A percentile compares a stretch with the other conserved stretches of the same genome.
phyloP scores from a whole-genome alignment of 208 protist species.

The Acanthamoeba culbertsoni region DNA sequence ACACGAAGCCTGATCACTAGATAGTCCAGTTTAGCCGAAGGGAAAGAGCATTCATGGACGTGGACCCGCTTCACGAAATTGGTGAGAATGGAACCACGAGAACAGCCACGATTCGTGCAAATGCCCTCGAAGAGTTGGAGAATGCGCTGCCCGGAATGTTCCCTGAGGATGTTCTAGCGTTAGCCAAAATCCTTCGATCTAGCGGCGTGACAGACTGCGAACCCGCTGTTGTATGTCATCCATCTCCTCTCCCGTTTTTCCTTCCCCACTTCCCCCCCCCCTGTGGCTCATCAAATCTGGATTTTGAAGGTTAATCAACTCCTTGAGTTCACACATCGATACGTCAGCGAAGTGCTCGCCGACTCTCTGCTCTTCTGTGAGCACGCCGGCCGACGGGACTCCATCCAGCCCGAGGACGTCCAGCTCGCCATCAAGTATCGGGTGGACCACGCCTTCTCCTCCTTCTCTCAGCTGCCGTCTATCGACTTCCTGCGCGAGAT shows the following conservation, averaged over 20 bases:
- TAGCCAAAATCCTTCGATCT: constrained; percentile 6
- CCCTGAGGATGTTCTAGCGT: neutral
- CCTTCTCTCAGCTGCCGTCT: neutral
- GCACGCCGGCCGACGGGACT: neutral
- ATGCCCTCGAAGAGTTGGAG: neutral
- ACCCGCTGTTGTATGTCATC: constrained; percentile 4
- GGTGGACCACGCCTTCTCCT: constrained; percentile 15
- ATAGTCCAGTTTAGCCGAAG: too few relatives aligned
- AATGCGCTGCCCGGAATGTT: neutral
- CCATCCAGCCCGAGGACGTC: constrained; percentile 28
- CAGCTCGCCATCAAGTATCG: constrained; percentile 52
- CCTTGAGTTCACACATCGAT: constrained; percentile 53
- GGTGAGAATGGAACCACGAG: neutral
- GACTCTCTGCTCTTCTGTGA: constrained; percentile 42
- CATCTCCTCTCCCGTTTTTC: neutral
- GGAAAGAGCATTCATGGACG: too few relatives aligned
- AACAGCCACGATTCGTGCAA: neutral
- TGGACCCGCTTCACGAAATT: neutral
- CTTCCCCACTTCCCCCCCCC: neutral
- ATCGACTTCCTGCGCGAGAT: constrained; percentile 59
- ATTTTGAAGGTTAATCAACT: constrained; percentile 54
- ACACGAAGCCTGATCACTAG: too few relatives aligned
- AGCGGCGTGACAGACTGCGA: constrained; percentile 13
- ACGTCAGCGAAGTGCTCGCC: constrained; percentile 40
- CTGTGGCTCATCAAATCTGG: too few relatives aligned